Conservation (phyloP, 2,329 filamentous ascomycete species). For the Exophiala bonariae region DNA sequence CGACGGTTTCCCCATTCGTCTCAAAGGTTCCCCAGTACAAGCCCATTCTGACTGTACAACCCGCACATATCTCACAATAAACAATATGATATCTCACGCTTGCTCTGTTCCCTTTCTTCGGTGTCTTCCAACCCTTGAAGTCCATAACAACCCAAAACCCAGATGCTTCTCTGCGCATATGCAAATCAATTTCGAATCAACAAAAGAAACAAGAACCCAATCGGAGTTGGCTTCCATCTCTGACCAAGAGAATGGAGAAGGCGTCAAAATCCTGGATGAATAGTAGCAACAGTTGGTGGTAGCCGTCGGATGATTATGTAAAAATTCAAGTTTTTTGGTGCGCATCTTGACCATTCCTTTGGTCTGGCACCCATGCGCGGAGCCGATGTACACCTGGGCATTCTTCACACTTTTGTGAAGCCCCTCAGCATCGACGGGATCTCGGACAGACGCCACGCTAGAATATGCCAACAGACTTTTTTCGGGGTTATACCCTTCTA, state of each 20-base stretch:
- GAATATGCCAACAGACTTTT: constrained; percentile 23
- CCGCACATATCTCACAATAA: constrained; percentile 12
- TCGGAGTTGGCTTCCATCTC: background rate
- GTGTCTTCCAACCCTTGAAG: constrained; percentile 2
- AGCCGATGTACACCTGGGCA: constrained; percentile 5
- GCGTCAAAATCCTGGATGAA: constrained; percentile 3
- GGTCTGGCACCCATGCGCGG: constrained; percentile 17
- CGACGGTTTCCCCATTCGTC: no score
- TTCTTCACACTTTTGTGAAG: constrained; percentile 10
- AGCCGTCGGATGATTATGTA: constrained; percentile 15
- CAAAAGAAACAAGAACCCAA: constrained; percentile 17
- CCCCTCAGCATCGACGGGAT: constrained; percentile 13
- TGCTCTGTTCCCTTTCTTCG: constrained; percentile 4
- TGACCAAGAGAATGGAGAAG: background rate
- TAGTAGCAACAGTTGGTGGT: constrained; percentile 1
- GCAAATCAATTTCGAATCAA: constrained; percentile 15
- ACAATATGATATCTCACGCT: constrained; percentile 8
- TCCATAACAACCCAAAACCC: constrained; percentile 9
- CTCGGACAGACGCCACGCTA: constrained; percentile 19
- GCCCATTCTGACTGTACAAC: constrained; percentile 18
- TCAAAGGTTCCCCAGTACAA: no score
- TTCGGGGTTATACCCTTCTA: constrained; percentile 21
- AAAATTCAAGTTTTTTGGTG: constrained; percentile 15
- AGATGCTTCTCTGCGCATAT: constrained; percentile 20
- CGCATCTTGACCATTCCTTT: constrained; percentile 9